A percentile compares a stretch with the other conserved stretches of the same genome.
phyloP scores from a whole-genome alignment of 2,329 filamentous ascomycete genomes.

The Colletotrichum australisinense region DNA sequence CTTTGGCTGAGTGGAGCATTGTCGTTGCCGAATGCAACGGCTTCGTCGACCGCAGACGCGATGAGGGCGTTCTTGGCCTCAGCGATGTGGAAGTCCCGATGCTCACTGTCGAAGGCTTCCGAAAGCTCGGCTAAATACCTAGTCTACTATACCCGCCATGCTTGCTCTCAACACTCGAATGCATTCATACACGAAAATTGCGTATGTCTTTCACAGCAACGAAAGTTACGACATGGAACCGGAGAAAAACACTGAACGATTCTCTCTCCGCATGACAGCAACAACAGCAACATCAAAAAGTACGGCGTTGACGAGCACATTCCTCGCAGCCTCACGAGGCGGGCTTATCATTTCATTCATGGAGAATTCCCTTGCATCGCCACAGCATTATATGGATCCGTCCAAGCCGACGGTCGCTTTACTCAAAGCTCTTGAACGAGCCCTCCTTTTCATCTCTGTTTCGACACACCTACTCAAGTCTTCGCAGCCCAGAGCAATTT shows the following conservation, averaged over 20 bases:
- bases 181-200: not conserved
- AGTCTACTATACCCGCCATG: not conserved
- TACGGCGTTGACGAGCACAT: not conserved
- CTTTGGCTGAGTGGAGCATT: slow-evolving; percentile 82
- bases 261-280: not conserved
- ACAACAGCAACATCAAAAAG: slow-evolving; percentile 2
- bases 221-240: not conserved
- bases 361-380: not conserved
- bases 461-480: not conserved
- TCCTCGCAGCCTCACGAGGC: not conserved
- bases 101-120: slow-evolving; percentile 55
- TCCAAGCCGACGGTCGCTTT: not conserved
- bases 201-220: not conserved
- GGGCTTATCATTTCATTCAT: not conserved
- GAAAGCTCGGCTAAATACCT: slow-evolving; percentile 37
- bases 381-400: not conserved
- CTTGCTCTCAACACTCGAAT: not conserved
- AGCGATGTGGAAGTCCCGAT: slow-evolving; percentile 71
- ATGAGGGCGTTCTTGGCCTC: slow-evolving; percentile 76
- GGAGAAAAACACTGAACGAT: not conserved
- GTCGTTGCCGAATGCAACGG: slow-evolving; percentile 84
- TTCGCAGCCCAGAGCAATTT: not conserved
- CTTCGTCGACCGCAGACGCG: slow-evolving; percentile 80
- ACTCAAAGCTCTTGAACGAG: not conserved
- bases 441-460: not conserved